Evolutionary conservation across 2,329 filamentous ascomycete species (phyloP).

Genomic region (Thielaviopsis cerberus): DNA sequence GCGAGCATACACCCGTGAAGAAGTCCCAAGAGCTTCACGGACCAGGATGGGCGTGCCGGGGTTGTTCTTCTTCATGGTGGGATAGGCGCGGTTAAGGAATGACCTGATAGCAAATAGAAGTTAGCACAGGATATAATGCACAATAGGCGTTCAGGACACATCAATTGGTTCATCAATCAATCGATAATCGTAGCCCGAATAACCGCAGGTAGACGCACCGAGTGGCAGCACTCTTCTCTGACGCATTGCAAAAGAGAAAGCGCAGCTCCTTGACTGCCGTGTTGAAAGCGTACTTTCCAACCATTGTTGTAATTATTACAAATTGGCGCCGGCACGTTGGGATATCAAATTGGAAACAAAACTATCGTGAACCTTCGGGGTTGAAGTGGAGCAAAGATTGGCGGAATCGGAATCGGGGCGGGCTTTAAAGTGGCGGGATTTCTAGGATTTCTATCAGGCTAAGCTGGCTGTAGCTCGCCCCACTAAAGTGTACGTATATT

Average conservation of each 20-base stretch:
- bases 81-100: conserved; percentile 81
- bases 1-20: conserved; percentile 77
- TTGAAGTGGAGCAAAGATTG: background rate
- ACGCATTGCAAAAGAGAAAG: conserved; percentile 92
- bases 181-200: background rate
- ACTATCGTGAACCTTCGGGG: background rate
- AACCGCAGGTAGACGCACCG: conserved; percentile 35
- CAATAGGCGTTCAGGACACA: background rate
- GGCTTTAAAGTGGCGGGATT: background rate
- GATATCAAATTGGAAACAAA: background rate
- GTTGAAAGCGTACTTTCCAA: conserved; percentile 79
- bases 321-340: background rate
- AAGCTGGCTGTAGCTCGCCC: background rate
- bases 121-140: no score
- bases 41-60: conserved; percentile 84
- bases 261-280: conserved; percentile 83
- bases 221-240: conserved; percentile 71
- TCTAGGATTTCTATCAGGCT: background rate
- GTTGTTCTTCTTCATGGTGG: conserved; percentile 99
- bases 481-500: background rate
- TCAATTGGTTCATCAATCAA: background rate
- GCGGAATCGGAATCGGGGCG: background rate
- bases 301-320: conserved; percentile 44
- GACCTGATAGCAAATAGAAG: conserved; percentile 34
- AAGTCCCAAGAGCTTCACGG: conserved; percentile 69